These are phyloP conservation scores for Penicillium riverlandense DNA, from an alignment of 495 filamentous ascomycete genomes.

Conservation along the genomic window DNA sequence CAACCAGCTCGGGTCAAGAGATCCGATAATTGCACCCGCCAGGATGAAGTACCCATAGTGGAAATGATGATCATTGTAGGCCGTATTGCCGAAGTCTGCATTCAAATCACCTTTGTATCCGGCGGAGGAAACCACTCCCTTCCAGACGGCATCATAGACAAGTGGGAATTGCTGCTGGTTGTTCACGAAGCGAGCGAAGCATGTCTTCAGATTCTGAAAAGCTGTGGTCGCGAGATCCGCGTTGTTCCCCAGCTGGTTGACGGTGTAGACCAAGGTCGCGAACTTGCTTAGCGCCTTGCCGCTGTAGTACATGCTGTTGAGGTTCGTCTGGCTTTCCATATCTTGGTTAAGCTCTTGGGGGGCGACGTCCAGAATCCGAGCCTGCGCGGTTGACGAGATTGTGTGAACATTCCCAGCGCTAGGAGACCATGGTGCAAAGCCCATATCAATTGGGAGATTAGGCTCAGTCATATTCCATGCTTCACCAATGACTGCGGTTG, in stretches of 20 bases:
- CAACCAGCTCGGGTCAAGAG: conserved; percentile 74
- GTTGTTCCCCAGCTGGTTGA: conserved; percentile 59
- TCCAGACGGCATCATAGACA: conserved; percentile 78
- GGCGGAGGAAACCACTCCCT: conserved; percentile 75
- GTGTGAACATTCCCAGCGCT: conserved; percentile 37
- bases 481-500: conserved; percentile 65
- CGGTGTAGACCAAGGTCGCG: conserved; percentile 61
- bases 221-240: conserved; percentile 51
- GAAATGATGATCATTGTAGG: conserved; percentile 97
- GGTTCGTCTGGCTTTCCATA: conserved; percentile 60
- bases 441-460: conserved; percentile 64
- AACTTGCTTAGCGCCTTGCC: conserved; percentile 92
- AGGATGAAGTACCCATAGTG: conserved; percentile 87
- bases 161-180: conserved; percentile 75
- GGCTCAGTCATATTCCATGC: conserved; percentile 72
- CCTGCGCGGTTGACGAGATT: conserved; percentile 46
- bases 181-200: conserved; percentile 67
- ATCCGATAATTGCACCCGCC: conserved; percentile 75
- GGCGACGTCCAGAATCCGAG: conserved; percentile 50
- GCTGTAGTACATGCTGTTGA: conserved; percentile 91
- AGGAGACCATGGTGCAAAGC: conserved; percentile 67
- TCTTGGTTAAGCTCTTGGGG: conserved; percentile 64
- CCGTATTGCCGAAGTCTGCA: conserved; percentile 73
- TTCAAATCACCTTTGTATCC: conserved; percentile 69
- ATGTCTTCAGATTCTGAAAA: conserved; percentile 60